Conservation (phyloP, 2,329 filamentous ascomycete species). For the Sporothrix sp. region DNA sequence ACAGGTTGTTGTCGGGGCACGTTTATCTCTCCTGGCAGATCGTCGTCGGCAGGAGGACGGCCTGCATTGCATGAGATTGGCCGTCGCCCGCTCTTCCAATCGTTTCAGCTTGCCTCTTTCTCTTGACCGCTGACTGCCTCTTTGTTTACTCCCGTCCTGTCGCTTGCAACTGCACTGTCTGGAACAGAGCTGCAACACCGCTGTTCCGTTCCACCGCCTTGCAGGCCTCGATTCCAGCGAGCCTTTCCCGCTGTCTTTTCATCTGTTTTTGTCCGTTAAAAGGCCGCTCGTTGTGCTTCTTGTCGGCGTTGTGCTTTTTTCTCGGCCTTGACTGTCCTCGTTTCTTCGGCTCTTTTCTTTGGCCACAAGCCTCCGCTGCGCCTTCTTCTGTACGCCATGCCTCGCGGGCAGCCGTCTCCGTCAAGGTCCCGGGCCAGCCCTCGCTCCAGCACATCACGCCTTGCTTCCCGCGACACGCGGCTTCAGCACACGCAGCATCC, state of each 20-base stretch:
- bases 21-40: not conserved
- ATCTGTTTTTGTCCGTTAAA: not conserved
- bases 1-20: not conserved
- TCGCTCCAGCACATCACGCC: constrained; percentile 40
- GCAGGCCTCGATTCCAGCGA: not conserved
- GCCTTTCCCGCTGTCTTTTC: not conserved
- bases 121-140: not conserved
- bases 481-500: constrained; percentile 21
- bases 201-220: not conserved
- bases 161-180: constrained; percentile 6
- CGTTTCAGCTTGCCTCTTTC: not conserved
- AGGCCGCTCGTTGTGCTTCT: not conserved
- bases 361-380: no score
- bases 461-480: constrained; percentile 45
- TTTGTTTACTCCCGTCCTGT: not conserved
- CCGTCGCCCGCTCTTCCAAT: no score
- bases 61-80: no score
- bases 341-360: not conserved
- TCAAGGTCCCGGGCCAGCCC: constrained; percentile 12
- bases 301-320: not conserved
- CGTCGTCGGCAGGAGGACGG: constrained; percentile 1
- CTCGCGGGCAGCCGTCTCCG: constrained; percentile 1
- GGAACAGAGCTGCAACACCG: constrained; percentile 8
- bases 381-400: no score
- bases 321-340: not conserved